phyloP scores from a whole-genome alignment of 2,329 filamentous ascomycete species.

The Arthrinium puccinioides region DNA sequence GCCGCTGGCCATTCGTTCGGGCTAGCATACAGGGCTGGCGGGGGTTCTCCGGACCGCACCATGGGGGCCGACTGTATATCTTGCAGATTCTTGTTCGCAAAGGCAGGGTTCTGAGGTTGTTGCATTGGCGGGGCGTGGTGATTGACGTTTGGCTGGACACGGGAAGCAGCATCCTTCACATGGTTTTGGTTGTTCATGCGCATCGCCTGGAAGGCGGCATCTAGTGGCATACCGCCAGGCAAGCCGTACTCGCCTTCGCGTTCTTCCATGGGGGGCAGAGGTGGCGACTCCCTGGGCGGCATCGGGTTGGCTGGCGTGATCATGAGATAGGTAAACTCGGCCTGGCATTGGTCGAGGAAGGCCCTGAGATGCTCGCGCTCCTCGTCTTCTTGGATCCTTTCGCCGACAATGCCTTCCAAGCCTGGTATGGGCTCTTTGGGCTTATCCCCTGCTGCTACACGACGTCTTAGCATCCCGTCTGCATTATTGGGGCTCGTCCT shows the following conservation, averaged over 20 bases:
- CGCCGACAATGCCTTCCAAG: slow-evolving; percentile 29
- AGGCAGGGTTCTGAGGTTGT: slow-evolving; percentile 26
- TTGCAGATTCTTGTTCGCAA: slow-evolving; percentile 26
- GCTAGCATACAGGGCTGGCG: slow-evolving; percentile 30
- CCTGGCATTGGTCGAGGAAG: slow-evolving; percentile 58
- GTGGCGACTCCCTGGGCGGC: slow-evolving; percentile 56
- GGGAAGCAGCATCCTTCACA: slow-evolving; percentile 42
- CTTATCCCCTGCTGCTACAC: slow-evolving; percentile 34
- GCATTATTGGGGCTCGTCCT: background rate
- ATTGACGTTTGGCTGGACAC: slow-evolving; percentile 47
- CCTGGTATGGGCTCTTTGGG: slow-evolving; percentile 30
- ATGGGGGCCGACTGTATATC: slow-evolving; percentile 42
- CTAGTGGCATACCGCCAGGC: slow-evolving; percentile 28
- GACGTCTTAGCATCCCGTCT: slow-evolving; percentile 10
- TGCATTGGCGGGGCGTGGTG: slow-evolving; percentile 51
- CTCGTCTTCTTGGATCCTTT: slow-evolving; percentile 24
- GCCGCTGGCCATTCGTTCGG: slow-evolving; percentile 19
- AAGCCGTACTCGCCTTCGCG: slow-evolving; percentile 47
- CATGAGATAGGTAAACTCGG: slow-evolving; percentile 63
- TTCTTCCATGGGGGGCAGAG: slow-evolving; percentile 51
- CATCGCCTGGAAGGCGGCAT: slow-evolving; percentile 24
- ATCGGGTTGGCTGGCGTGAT: slow-evolving; percentile 58
- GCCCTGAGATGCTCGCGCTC: slow-evolving; percentile 46
- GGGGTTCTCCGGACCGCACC: slow-evolving; percentile 43
- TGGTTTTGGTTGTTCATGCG: slow-evolving; percentile 46